A percentile compares a stretch with the other conserved stretches of the same genome.
These are phyloP conservation scores for Bipolaris victoriae DNA, from an alignment of 2,329 filamentous ascomycete genomes.

Conservation along the genomic window DNA sequence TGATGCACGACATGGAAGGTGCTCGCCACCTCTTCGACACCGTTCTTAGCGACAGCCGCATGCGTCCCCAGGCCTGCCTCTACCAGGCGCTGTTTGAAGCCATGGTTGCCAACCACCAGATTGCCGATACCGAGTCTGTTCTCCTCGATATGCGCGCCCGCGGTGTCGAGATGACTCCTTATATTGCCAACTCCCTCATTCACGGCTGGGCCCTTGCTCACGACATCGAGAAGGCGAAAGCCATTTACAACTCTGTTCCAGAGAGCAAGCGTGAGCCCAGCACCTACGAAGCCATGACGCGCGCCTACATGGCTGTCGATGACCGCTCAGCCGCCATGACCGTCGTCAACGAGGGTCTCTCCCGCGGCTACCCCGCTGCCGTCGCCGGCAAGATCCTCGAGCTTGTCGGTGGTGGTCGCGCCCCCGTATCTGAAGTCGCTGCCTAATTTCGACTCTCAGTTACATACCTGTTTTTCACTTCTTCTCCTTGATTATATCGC, in stretches of 20 bases:
- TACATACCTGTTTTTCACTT: constrained; percentile 6
- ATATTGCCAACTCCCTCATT: constrained; percentile 98
- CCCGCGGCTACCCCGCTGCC: constrained; percentile 85
- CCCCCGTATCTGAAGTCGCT: constrained; percentile 28
- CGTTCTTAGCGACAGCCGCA: constrained; percentile 70
- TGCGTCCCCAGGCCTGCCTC: constrained; percentile 79
- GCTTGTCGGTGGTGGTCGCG: constrained; percentile 63
- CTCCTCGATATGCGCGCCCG: constrained; percentile 76
- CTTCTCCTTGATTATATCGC: constrained; percentile 8
- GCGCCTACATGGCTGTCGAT: constrained; percentile 85
- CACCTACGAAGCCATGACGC: constrained; percentile 98
- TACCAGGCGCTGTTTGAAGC: constrained; percentile 98
- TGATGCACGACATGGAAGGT: constrained; percentile 86
- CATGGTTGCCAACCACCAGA: constrained; percentile 92
- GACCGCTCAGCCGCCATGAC: constrained; percentile 75
- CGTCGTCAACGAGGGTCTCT: constrained; percentile 89
- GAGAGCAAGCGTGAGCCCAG: constrained; percentile 86
- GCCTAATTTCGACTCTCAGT: constrained; percentile 12
- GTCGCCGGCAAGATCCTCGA: constrained; percentile 94
- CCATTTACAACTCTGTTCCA: constrained; percentile 80
- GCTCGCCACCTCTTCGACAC: constrained; percentile 82
- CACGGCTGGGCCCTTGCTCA: constrained; percentile 92
- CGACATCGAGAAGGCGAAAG: constrained; percentile 77
- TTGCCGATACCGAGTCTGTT: constrained; percentile 71
- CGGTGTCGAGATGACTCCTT: constrained; percentile 85